Percentiles rank a stretch among this genome's conserved stretches.
These are phyloP conservation scores for Ettlia oleoabundans DNA, from an alignment of 139 green algal genomes.

Conservation along the genomic window DNA sequence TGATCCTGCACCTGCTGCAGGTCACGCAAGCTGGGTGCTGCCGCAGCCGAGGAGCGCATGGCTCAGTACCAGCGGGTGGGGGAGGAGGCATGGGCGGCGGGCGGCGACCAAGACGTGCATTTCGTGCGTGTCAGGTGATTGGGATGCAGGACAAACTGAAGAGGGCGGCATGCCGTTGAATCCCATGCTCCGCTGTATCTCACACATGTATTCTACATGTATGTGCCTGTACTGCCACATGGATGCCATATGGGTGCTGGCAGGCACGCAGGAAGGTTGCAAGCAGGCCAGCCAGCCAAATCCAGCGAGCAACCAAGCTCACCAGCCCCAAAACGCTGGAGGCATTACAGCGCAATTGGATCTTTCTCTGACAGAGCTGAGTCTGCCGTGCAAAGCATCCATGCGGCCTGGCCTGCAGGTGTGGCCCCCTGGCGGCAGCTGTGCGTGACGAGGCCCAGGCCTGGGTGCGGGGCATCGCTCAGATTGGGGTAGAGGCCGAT, in stretches of 20 bases:
- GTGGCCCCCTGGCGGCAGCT: conserved; percentile 60
- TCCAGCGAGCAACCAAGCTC: too few species aligned
- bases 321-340: too few species aligned
- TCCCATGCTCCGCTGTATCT: too few species aligned
- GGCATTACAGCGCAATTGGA: too few species aligned
- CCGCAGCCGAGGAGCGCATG: conserved; percentile 82
- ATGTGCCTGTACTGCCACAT: too few species aligned
- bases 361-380: neutral
- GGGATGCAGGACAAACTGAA: too few species aligned
- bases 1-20: neutral
- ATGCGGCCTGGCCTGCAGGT: conserved; percentile 61
- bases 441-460: conserved; percentile 76
- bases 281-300: too few species aligned
- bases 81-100: conserved; percentile 20
- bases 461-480: conserved; percentile 64
- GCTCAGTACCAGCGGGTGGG: conserved; percentile 75
- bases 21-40: conserved; percentile 53
- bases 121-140: conserved; percentile 17
- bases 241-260: too few species aligned
- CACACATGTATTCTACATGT: too few species aligned
- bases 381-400: conserved; percentile 3
- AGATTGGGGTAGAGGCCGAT: neutral
- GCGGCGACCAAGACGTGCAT: conserved; percentile 6
- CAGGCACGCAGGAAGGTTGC: too few species aligned
- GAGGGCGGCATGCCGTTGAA: too few species aligned